These are phyloP conservation scores for Penicillium longicatenatum DNA, from an alignment of 495 filamentous ascomycete species.

Conservation along the genomic window DNA sequence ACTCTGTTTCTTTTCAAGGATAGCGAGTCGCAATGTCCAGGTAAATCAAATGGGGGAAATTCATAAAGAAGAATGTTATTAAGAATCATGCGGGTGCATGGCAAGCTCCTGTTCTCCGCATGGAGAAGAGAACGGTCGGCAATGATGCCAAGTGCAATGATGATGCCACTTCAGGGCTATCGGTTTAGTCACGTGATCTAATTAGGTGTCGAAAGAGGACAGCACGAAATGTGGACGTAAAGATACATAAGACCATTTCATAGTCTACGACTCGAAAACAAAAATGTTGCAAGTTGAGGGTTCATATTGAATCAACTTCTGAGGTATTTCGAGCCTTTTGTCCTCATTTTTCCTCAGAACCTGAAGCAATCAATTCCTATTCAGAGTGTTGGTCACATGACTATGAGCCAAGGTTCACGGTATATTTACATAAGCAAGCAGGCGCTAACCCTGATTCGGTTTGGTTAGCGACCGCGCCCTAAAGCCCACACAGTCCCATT, in stretches of 20 bases:
- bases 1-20: not conserved
- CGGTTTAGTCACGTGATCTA: slow-evolving; percentile 5
- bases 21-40: not conserved
- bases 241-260: not conserved
- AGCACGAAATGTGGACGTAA: not conserved
- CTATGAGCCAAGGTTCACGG: not conserved
- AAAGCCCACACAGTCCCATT: slow-evolving; percentile 51
- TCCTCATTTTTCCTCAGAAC: not conserved
- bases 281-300: no score
- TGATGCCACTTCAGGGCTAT: slow-evolving; percentile 17
- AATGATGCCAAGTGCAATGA: not conserved
- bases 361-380: not conserved
- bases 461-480: slow-evolving; percentile 53
- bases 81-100: not conserved
- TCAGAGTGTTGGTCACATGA: not conserved
- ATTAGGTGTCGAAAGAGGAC: not conserved
- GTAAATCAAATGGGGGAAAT: not conserved
- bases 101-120: not conserved
- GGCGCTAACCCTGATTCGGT: slow-evolving; percentile 41
- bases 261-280: not conserved
- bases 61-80: not conserved
- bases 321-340: no score
- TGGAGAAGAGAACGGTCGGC: not conserved
- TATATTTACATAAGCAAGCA: slow-evolving; percentile 15
- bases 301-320: no score